Evolutionary conservation across 352 stramenopile genomes (phyloP), one percentile per base, ranked within the genome.

Genomic region (Phytophthora kernoviae): DNA sequence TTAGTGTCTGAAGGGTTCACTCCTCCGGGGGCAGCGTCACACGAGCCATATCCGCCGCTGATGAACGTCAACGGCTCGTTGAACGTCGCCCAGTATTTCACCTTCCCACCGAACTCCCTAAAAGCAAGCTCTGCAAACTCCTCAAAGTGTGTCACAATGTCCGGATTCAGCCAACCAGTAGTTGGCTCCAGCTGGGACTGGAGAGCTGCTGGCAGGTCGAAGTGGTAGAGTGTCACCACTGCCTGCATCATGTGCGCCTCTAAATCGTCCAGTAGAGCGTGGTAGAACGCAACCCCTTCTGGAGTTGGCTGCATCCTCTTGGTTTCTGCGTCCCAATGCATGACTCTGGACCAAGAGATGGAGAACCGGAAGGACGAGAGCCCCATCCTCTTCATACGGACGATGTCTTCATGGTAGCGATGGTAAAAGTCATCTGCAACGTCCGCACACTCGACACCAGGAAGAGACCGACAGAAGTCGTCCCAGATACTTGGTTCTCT

Each of bases 81-180:
- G 54, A 99, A 93, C 3, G 96, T 99, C 12, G 97, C 88, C 96
- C 96, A 99, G 54, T 86, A 87, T 58, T 95, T 89, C 14, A 99
- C 88, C 46, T 96, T 88, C 54, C 82, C 65, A 41, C 95, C 96
- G 77, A 97, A 98, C 37, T 88, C 78, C 12, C 79, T 58, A 69
- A 98, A 99, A 52, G 89, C 95, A 21, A 98, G 70, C 36, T 79
- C 58, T 2, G 94, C 90, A 70, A 98, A 99, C 34, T 94, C 68
- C 14, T 82, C 76, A 63, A 97, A 97, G 50, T 91, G 73, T 34
- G 66, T 66, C 12, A 84, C 62, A 46, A 92, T 81, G 11, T 69
- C 70, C 0, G 40, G 32, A 58, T 87, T 77, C 2, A 93, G 62
- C 79, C 80, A 94, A 1, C 94, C 95, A 12, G 73, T 76, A 12